phyloP scores from a whole-genome alignment of 139 green algal genomes.

The Haematococcus sp. region DNA sequence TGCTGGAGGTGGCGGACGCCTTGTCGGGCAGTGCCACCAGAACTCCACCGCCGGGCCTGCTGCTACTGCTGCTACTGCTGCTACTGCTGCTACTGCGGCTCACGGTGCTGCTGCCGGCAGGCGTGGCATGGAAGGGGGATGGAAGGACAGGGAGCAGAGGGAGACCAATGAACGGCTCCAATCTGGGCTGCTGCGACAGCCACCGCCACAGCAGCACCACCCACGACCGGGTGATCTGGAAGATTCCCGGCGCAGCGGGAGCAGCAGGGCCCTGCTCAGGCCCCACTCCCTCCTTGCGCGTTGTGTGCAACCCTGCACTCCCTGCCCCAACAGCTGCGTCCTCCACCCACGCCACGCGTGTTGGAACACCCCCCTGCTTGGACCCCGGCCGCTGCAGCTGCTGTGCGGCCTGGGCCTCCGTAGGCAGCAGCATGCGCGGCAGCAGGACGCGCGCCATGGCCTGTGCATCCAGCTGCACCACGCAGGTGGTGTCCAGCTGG shows the following conservation, averaged over 20 bases:
- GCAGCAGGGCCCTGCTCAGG: neutral
- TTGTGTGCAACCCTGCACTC: too few species aligned
- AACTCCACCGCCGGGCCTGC: neutral
- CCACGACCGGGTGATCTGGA: conserved; percentile 27
- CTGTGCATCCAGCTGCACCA: conserved; percentile 18
- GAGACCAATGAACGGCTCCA: conserved; percentile 21
- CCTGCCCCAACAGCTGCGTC: too few species aligned
- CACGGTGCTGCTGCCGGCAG: neutral
- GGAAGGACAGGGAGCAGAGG: conserved; percentile 47
- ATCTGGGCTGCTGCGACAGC: conserved; percentile 21
- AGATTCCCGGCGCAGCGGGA: neutral
- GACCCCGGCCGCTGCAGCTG: too few species aligned
- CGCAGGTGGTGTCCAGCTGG: conserved; percentile 14
- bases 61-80: neutral
- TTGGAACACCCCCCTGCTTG: too few species aligned
- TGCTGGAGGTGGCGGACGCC: too few species aligned
- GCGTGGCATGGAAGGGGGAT: conserved; percentile 13
- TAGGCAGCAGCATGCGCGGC: conserved; percentile 29
- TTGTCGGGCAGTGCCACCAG: too few species aligned
- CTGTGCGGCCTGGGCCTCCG: neutral
- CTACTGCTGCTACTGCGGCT: neutral
- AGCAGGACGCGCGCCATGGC: conserved; percentile 28
- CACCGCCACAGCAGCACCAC: conserved; percentile 47
- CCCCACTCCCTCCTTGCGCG: too few species aligned
- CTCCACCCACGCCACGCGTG: too few species aligned